Conservation (phyloP, 768 basidiomycete genomes). For the Boletus rubescentipes region DNA sequence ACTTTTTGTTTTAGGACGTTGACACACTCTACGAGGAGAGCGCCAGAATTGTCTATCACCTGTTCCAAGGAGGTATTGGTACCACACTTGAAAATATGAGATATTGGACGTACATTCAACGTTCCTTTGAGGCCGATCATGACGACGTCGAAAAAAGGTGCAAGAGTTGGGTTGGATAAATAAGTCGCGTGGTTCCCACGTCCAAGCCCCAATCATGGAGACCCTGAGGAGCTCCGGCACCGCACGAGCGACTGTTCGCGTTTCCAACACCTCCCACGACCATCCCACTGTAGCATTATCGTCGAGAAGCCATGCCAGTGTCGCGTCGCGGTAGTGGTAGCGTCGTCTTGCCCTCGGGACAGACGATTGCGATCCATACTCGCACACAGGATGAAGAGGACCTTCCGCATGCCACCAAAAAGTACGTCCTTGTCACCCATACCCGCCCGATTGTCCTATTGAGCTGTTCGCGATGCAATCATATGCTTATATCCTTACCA, state of each 20-base stretch:
- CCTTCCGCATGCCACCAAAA: conserved; percentile 93
- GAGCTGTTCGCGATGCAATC: neutral
- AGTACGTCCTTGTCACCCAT: conserved; percentile 43
- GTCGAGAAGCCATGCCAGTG: conserved; percentile 48
- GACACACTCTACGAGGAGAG: conserved; percentile 91
- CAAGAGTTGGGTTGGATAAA: conserved; percentile 1
- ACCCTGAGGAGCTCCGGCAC: conserved; percentile 19
- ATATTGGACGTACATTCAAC: conserved; percentile 62
- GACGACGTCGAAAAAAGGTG: neutral
- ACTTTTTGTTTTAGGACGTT: conserved; percentile 96
- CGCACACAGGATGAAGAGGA: conserved; percentile 84
- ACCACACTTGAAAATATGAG: neutral
- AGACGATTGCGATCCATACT: conserved; percentile 83
- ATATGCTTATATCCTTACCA: conserved; percentile 5
- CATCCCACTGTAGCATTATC: neutral
- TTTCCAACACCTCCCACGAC: conserved; percentile 19
- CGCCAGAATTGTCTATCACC: conserved; percentile 98
- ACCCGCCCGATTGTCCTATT: neutral
- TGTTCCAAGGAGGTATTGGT: conserved; percentile 28
- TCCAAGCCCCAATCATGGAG: neutral
- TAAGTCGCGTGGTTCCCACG: conserved; percentile 29
- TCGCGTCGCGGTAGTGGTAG: conserved; percentile 81
- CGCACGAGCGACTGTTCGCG: neutral
- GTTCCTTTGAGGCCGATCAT: conserved; percentile 97
- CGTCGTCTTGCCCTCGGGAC: conserved; percentile 68